These are phyloP conservation scores for Cyclotella choctawhatcheeana DNA, from an alignment of 108 stramenopile genomes.

Conservation along the genomic window DNA sequence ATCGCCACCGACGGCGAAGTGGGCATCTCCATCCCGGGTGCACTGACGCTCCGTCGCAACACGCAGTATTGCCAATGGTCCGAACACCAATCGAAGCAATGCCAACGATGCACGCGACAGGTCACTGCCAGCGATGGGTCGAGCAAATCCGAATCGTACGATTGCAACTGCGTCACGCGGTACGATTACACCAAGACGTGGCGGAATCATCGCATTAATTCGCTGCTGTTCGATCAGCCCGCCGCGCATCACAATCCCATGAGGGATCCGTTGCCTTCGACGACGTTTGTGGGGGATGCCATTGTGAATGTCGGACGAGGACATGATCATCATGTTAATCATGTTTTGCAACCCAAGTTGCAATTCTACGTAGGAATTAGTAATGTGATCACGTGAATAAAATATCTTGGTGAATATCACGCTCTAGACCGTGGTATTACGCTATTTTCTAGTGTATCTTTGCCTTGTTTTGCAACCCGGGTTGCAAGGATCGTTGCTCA, in stretches of 20 bases:
- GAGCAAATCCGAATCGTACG: constrained; percentile 27
- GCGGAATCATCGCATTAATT: constrained; percentile 24
- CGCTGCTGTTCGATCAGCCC: constrained; percentile 45
- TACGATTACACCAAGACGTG: constrained; percentile 49
- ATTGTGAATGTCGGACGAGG: not conserved
- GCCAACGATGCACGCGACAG: constrained; percentile 34
- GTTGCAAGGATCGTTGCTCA: too few relatives aligned
- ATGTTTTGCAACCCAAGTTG: too few relatives aligned
- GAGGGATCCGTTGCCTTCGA: constrained; percentile 45
- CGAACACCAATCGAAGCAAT: constrained; percentile 20
- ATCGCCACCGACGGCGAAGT: constrained; percentile 14
- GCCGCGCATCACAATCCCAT: constrained; percentile 52
- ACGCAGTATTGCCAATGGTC: constrained; percentile 48
- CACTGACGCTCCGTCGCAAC: constrained; percentile 25
- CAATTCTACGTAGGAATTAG: too few relatives aligned
- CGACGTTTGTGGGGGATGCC: constrained; percentile 22
- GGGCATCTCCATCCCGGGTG: constrained; percentile 25
- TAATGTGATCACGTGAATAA: too few relatives aligned
- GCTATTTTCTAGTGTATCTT: too few relatives aligned
- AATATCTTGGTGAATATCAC: too few relatives aligned
- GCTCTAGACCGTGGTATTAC: too few relatives aligned
- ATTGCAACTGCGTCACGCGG: constrained; percentile 38
- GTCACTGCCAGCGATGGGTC: constrained; percentile 41
- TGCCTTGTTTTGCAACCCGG: too few relatives aligned
- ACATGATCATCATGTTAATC: not conserved